These are phyloP conservation scores for Mortierella sp. DNA, from an alignment of 371 early-diverging fungal species.

Conservation along the genomic window DNA sequence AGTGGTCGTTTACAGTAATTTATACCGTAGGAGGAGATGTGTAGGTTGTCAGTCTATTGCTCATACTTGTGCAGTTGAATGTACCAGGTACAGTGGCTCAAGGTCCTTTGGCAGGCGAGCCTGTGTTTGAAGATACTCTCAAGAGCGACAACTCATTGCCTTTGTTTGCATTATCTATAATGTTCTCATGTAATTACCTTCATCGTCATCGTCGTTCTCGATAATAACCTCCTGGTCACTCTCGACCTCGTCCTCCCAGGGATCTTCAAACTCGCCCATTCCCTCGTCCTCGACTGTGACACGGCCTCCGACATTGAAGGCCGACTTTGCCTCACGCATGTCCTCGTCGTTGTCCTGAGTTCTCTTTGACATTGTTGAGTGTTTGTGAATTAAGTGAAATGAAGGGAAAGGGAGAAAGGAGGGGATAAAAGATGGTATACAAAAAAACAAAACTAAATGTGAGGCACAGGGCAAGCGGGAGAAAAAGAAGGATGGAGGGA, in stretches of 20 bases:
- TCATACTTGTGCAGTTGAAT: not conserved
- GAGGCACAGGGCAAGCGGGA: conserved; percentile 8
- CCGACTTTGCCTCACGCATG: conserved; percentile 64
- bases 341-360: conserved; percentile 68
- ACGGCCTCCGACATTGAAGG: conserved; percentile 60
- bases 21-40: not conserved
- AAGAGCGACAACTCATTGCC: not conserved
- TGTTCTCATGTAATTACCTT: conserved; percentile 22
- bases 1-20: conserved; percentile 1
- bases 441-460: not conserved
- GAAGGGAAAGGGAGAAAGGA: not conserved
- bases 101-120: not conserved
- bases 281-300: conserved; percentile 69
- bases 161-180: not conserved
- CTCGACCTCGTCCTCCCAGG: conserved; percentile 95
- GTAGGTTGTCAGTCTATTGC: not conserved
- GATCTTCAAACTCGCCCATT: conserved; percentile 98
- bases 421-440: conserved; percentile 8
- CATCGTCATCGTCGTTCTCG: conserved; percentile 70
- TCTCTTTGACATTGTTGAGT: conserved; percentile 70
- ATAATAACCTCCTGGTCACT: conserved; percentile 75
- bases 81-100: too few relatives aligned
- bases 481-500: not conserved
- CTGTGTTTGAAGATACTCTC: not conserved
- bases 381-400: conserved; percentile 11